A percentile compares a stretch with the other conserved stretches of the same genome.
Evolutionary conservation across 2,329 filamentous ascomycete genomes (phyloP).

Genomic region (Daldinia sp.): DNA sequence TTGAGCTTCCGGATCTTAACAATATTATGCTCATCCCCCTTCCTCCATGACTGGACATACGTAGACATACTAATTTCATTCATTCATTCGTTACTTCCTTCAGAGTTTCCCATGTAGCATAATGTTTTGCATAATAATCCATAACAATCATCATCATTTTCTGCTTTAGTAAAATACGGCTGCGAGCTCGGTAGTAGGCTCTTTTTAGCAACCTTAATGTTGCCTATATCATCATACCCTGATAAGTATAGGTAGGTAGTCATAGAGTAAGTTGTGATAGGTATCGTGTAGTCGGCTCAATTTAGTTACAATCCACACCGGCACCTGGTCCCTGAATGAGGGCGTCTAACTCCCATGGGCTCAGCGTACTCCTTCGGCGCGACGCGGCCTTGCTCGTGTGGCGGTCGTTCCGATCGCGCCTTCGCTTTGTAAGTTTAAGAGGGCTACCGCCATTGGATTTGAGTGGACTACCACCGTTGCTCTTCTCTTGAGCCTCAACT

Average conservation of each 20-base stretch:
- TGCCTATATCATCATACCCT: not conserved
- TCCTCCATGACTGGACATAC: too few species aligned
- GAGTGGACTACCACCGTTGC: not conserved
- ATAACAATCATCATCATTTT: not conserved
- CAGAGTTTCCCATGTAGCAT: not conserved
- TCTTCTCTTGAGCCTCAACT: not conserved
- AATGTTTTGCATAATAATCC: not conserved
- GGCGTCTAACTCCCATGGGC: conserved; percentile 76
- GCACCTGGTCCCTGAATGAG: conserved; percentile 62
- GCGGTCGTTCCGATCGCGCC: conserved; percentile 60
- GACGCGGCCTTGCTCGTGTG: conserved; percentile 64
- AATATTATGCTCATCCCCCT: conserved; percentile 3
- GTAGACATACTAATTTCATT: not conserved
- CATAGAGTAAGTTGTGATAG: not conserved
- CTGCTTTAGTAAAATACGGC: not conserved
- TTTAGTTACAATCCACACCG: conserved; percentile 21
- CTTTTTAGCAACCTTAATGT: not conserved
- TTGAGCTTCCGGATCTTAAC: conserved; percentile 3
- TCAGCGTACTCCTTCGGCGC: conserved; percentile 77
- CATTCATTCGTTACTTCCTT: conserved; percentile 7
- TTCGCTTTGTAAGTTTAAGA: conserved; percentile 53
- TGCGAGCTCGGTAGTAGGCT: not conserved
- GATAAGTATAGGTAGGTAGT: not conserved
- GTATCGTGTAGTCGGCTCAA: not conserved
- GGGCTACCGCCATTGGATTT: conserved; percentile 3